Base-by-base conservation (phyloP, 768 basidiomycete species). In the Tulasnella sp. region DNA sequence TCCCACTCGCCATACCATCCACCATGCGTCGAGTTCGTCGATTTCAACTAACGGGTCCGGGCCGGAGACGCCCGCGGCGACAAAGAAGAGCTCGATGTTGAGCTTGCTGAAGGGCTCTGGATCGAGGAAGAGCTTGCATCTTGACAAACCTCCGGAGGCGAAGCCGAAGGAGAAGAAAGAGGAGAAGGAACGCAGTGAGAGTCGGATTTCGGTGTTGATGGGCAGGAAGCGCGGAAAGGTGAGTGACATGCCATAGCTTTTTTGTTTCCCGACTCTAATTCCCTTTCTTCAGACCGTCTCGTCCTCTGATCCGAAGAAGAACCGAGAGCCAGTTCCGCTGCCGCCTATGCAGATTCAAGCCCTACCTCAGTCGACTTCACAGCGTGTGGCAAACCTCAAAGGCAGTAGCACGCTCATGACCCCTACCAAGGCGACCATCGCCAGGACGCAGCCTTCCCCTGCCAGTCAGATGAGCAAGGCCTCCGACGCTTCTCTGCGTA, bases 321-420 rank as follows among this genome's bases (percentile, higher is more conserved):
- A 84, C 39, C 86, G 87, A 77, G 71, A 77, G 65, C 67, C 76
- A 0, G 73, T 75, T 22, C 85, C 87, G 22, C 81, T 96, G 76
- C 95, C 95, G 16, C 95, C 95, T 26, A 90, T 96, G 87, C 94
- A 95, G 77, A 91, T 96, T 77, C 84, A 90, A 39, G 93, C 91
- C 17, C 82, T 95, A 74, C 90, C 93, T 44, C 86, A 89, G 44
- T 83, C 86, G 47, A 95, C 94, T 41, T 89, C 91, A 22, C 89
- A 91, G 77, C 89, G 95, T 34, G 88, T 96, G 71, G 94, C 92
- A 66, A 91, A 85, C 77, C 84, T 95, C 75, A 78, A 76, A 42
- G n/a, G 91, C 91, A 81, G 82, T 86, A 22, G 79, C 82, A 76
- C 79, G 32, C 79, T 72, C 47, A 83, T 86, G 59, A 83, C 83